phyloP scores from a whole-genome alignment of 306 rosid species.

The Oxytropis ochrocephala region DNA sequence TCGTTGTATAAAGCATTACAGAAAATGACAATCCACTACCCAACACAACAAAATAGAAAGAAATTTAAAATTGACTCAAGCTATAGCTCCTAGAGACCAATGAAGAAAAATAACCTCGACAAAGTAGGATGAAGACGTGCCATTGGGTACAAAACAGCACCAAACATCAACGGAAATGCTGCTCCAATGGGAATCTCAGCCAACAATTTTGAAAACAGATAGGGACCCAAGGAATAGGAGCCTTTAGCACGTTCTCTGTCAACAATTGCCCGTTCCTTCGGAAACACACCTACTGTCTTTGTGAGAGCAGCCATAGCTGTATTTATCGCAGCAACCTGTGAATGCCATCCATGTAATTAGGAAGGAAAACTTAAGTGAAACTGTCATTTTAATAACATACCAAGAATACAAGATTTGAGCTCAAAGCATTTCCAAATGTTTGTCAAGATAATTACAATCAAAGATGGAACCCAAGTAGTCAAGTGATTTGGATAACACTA shows the following conservation, averaged over 20 bases:
- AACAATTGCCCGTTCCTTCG: conserved; percentile 85
- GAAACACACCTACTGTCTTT: conserved; percentile 82
- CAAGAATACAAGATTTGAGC: not conserved
- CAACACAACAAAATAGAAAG: conserved; percentile 9
- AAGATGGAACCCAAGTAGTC: conserved; percentile 13
- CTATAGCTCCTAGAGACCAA: not conserved
- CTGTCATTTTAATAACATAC: not conserved
- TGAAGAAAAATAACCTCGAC: conserved; percentile 45
- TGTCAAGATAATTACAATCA: conserved; percentile 10
- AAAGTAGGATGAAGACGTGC: conserved; percentile 88
- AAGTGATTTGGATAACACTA: conserved; percentile 12
- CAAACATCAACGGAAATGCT: conserved; percentile 87
- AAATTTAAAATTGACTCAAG: conserved; percentile 6
- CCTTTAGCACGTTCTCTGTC: conserved; percentile 89
- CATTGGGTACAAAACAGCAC: conserved; percentile 88
- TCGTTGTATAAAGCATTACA: not conserved
- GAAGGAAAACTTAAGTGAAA: conserved; percentile 17
- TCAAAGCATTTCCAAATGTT: not conserved
- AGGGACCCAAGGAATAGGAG: conserved; percentile 86
- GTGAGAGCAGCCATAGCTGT: conserved; percentile 99
- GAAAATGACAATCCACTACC: conserved; percentile 4
- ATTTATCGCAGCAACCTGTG: conserved; percentile 94
- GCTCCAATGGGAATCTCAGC: conserved; percentile 93
- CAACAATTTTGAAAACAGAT: conserved; percentile 80
- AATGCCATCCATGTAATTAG: conserved; percentile 19